Evolutionary conservation across 2,329 filamentous ascomycete species (phyloP), one percentile per base, ranked within the genome.

Genomic region (Fusarium nelsonii): DNA sequence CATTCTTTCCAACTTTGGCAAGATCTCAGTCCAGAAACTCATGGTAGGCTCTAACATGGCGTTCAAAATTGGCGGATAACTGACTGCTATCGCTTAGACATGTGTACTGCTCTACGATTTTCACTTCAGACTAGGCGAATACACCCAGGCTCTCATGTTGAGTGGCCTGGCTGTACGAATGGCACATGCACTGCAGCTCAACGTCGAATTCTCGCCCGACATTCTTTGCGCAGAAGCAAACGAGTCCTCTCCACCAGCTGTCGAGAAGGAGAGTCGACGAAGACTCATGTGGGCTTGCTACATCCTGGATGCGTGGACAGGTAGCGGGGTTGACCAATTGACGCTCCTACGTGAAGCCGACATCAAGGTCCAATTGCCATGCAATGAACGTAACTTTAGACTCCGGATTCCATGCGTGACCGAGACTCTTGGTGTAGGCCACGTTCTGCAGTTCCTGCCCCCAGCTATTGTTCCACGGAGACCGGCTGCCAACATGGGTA

Each of bases 271-370:
- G 61, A 79, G 78, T 23, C 78, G 79, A 1, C 71, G 80, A 14
- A 77, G 80, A 14, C 76, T 81, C 10, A 81, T 81, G 80, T 81
- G 80, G 80, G 79, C 80, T 11, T 81, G 79, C 63, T 81, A 81
- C 49, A 78, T 81, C 15, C 73, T 81, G 18, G 80, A 81, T 60
- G 79, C 79, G 4, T 81, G 79, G 78, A 78, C 79, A 3, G 78
- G 79, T 23, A 80, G 77, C 49, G 79, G 79, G 44, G 76, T 78
- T 36, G 79, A 81, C 53, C 79, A 81, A 58, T 63, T 81, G 16
- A 80, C 79, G 2, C 72, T 81, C 26, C 73, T 81, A 15, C 79
- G 78, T 8, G 79, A 81, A 53, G 78, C 75, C 56, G 79, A 81
- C 50, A 81, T 81, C 70, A 81, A 81, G 65, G 80, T 81, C 23